Conservation (phyloP, 2,329 filamentous ascomycete species). For the Akanthomyces lecanii region DNA sequence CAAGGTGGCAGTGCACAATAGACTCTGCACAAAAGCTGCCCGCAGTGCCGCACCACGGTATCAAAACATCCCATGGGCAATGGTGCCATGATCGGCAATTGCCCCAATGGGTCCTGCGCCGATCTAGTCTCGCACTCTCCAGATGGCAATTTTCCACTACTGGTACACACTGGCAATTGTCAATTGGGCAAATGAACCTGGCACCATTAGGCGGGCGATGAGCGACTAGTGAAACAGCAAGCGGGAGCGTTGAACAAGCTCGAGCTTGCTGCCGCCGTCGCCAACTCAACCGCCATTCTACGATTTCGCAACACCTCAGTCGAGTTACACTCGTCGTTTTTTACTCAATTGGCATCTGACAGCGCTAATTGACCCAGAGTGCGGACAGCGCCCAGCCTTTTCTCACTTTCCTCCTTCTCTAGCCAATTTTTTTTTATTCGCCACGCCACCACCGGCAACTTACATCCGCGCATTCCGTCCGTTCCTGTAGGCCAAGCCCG, state of each 20-base stretch:
- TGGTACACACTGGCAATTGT: background rate
- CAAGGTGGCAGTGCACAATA: background rate
- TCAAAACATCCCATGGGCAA: background rate
- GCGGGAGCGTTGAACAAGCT: background rate
- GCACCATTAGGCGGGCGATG: too few species aligned
- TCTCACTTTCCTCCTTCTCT: background rate
- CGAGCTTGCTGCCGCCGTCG: background rate
- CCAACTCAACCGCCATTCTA: too few species aligned
- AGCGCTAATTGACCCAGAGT: background rate
- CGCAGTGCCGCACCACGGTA: background rate
- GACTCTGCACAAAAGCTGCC: background rate
- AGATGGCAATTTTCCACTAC: too few species aligned
- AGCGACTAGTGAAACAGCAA: background rate
- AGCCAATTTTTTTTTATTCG: background rate
- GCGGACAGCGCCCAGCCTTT: background rate
- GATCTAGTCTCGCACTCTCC: background rate
- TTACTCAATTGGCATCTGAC: background rate
- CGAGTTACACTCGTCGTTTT: background rate
- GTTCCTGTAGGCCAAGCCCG: constrained; percentile 4
- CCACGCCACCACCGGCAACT: constrained; percentile 11
- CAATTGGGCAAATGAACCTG: background rate
- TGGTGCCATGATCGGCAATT: background rate
- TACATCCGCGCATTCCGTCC: constrained; percentile 2
- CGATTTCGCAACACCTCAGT: too few species aligned
- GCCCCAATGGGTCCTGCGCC: background rate